A percentile compares a stretch with the other conserved stretches of the same genome.
These are phyloP conservation scores for Solanum rostratum DNA, from an alignment of 257 asterid species.

Conservation along the genomic window DNA sequence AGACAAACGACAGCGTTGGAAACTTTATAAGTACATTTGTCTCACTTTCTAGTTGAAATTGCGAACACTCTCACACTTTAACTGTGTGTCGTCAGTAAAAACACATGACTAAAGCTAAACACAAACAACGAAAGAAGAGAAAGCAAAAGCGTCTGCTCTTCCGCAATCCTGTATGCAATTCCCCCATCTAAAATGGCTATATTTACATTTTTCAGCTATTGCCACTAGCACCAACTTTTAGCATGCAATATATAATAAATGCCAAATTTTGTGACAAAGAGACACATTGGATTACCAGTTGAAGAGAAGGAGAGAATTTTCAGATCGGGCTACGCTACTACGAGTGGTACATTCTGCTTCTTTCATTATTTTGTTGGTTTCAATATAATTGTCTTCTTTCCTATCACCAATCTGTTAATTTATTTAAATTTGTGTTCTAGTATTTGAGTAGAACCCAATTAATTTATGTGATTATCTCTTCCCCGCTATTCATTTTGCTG, in stretches of 20 bases:
- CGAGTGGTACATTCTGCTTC: background rate
- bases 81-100: background rate
- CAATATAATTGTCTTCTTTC: background rate
- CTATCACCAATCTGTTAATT: background rate
- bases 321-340: background rate
- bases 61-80: background rate
- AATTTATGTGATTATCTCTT: background rate
- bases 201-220: background rate
- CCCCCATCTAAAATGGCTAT: background rate
- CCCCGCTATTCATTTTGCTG: background rate
- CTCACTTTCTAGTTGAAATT: background rate
- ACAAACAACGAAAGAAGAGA: background rate
- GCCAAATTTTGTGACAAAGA: background rate
- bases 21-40: background rate
- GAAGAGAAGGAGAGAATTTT: background rate
- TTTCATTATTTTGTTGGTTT: background rate
- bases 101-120: background rate
- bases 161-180: background rate
- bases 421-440: background rate
- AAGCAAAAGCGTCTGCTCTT: background rate
- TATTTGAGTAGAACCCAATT: background rate
- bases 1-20: too few relatives aligned
- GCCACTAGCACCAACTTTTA: background rate
- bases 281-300: background rate
- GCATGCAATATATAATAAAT: background rate